Base-by-base conservation (phyloP, 2,329 filamentous ascomycete species). In the Leptographium flavum region DNA sequence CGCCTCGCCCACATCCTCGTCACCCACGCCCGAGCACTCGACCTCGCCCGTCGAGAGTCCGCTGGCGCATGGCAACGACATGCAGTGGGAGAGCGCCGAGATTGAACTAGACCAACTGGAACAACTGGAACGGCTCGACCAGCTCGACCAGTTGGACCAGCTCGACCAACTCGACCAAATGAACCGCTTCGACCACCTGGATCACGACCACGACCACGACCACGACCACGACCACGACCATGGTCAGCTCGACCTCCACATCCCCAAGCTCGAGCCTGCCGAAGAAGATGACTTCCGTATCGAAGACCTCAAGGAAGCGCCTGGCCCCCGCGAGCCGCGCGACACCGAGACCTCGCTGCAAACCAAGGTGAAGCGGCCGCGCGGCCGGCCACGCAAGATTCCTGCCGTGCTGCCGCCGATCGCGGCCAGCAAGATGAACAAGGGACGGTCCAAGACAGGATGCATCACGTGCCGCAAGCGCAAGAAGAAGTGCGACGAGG, bases 381-480 rank as follows among this genome's bases (percentile, higher is more conserved):
- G 87, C 56, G 87, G 87, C 30, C 74, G 87, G 45, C 87, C 87
- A 42, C 74, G 87, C 61, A 94, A 94, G 65, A 79, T 87, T 54
- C 83, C 85, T 33, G 65, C 83, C 17, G 71, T 71, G 8, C 72
- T 77, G 1, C 70, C 73, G 31, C 57, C 43, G 2, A 11, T 67
- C 15, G 63, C 69, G 17, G 63, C 76, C 42, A 75, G 73, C 56
- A 93, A 92, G 58, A 65, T 84, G 43, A 79, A 84, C 47, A 93
- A 93, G 59, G 85, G 84, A 19, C 68, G 79, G 43, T 81, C 78
- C 43, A 82, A 81, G 62, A 82, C 78, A 2, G 79, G 79, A 8
- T 82, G 75, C 52, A 74, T 81, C 43, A 82, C 78, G 11, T 82
- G 78, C 54, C 69, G 78, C 46, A 80, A 74, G 56, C 65, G 79